phyloP scores from a whole-genome alignment of 2,329 filamentous ascomycete genomes.

The Fusarium decemcellulare region DNA sequence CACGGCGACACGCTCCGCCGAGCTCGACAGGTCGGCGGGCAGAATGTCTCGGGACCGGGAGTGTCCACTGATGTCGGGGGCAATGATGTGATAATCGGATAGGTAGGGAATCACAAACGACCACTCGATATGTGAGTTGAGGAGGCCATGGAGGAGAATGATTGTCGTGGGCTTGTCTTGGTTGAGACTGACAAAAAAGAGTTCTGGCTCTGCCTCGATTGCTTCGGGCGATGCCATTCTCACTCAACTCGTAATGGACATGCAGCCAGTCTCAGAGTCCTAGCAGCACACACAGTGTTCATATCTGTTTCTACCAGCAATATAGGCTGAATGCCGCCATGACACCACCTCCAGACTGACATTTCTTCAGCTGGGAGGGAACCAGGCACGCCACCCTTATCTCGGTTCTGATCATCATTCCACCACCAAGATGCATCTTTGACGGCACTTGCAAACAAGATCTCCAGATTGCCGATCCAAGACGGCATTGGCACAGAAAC shows the following conservation, averaged over 20 bases:
- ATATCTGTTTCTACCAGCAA: background rate
- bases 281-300: background rate
- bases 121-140: slow-evolving; percentile 54
- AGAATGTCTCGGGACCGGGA: slow-evolving; percentile 52
- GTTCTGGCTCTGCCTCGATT: slow-evolving; percentile 21
- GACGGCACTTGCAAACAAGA: slow-evolving; percentile 7
- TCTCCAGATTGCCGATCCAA: background rate
- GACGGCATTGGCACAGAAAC: background rate
- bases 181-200: slow-evolving; percentile 49
- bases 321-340: slow-evolving; percentile 1
- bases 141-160: slow-evolving; percentile 51
- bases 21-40: slow-evolving; percentile 49
- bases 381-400: background rate
- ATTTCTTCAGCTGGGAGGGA: slow-evolving; percentile 5
- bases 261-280: background rate
- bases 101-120: slow-evolving; percentile 52
- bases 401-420: slow-evolving; percentile 2
- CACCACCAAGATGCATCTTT: background rate
- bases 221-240: slow-evolving; percentile 15
- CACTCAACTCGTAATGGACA: no score
- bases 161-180: slow-evolving; percentile 47
- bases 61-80: slow-evolving; percentile 57
- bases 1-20: slow-evolving; percentile 51
- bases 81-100: slow-evolving; percentile 55
- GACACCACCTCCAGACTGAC: background rate